phyloP scores from a whole-genome alignment of 2,329 filamentous ascomycete species.

The Talaromyces albobiverticillius region DNA sequence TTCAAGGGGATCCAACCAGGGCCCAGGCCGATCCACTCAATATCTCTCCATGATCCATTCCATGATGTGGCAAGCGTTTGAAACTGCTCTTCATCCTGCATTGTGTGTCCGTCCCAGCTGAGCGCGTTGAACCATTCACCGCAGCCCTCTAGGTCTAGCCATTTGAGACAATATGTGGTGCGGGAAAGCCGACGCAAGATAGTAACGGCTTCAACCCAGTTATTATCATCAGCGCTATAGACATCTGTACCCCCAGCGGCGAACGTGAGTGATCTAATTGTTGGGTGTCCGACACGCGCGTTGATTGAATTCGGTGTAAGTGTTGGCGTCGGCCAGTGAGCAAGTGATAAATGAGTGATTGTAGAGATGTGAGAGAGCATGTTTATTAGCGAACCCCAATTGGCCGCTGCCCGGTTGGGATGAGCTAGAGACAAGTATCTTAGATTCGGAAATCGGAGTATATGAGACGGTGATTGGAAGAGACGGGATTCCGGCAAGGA shows the following conservation, averaged over 20 bases:
- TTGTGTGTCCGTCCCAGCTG: conserved; percentile 37
- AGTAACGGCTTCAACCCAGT: conserved; percentile 55
- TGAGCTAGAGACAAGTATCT: conserved; percentile 59
- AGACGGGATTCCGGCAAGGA: conserved; percentile 10
- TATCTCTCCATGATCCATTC: conserved; percentile 45
- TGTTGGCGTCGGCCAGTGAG: conserved; percentile 60
- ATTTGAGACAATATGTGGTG: conserved; percentile 57
- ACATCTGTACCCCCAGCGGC: conserved; percentile 51
- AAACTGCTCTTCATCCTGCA: conserved; percentile 25
- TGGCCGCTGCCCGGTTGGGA: conserved; percentile 40
- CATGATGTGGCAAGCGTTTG: conserved; percentile 40
- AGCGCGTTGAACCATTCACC: conserved; percentile 54
- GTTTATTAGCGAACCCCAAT: conserved; percentile 55
- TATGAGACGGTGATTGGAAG: conserved; percentile 22
- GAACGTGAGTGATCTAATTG: conserved; percentile 23
- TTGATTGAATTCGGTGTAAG: conserved; percentile 50
- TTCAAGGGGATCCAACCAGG: conserved; percentile 39
- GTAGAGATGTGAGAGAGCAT: conserved; percentile 54
- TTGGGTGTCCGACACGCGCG: conserved; percentile 37
- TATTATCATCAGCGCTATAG: conserved; percentile 53
- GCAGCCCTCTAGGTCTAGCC: conserved; percentile 63
- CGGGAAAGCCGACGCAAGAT: conserved; percentile 56
- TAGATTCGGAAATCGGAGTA: conserved; percentile 49
- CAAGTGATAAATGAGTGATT: conserved; percentile 61
- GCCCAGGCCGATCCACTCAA: conserved; percentile 41